Conservation (phyloP, 306 rosid species). For the Malus orientalis region DNA sequence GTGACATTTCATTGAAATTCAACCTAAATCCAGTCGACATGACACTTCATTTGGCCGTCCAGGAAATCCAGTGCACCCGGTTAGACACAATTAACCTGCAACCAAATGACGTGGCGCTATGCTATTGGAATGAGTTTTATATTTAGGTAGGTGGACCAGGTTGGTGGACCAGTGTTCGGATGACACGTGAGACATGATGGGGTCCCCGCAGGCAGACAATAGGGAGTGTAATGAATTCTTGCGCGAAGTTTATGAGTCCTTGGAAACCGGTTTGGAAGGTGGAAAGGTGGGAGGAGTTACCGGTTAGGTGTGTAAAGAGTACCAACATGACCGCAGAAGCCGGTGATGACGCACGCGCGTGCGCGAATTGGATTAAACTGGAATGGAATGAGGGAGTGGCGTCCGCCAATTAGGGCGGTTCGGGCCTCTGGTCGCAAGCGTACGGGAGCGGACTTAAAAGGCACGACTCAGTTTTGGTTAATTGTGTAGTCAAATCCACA, state of each 20-base stretch:
- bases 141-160: neutral
- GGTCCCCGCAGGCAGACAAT: neutral
- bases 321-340: slow-evolving; percentile 21
- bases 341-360: slow-evolving; percentile 6
- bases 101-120: neutral
- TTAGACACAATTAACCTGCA: neutral
- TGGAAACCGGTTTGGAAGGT: slow-evolving; percentile 20
- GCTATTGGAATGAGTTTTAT: neutral
- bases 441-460: slow-evolving; percentile 41
- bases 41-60: slow-evolving; percentile 12
- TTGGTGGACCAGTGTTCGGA: neutral
- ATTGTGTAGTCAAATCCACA: slow-evolving; percentile 39
- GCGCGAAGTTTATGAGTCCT: neutral
- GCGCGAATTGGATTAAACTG: slow-evolving; percentile 15
- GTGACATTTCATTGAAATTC: slow-evolving; percentile 59
- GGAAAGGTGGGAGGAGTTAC: slow-evolving; percentile 9
- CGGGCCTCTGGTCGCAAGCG: slow-evolving; percentile 9
- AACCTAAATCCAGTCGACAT: slow-evolving; percentile 55
- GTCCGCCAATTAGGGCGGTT: slow-evolving; percentile 32
- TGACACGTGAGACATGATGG: neutral
- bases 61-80: slow-evolving; percentile 11
- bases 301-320: slow-evolving; percentile 24
- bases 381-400: slow-evolving; percentile 29
- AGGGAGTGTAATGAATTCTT: neutral
- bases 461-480: slow-evolving; percentile 25